phyloP scores from a whole-genome alignment of 2,329 filamentous ascomycete species.

The Gnomoniopsis sp. region DNA sequence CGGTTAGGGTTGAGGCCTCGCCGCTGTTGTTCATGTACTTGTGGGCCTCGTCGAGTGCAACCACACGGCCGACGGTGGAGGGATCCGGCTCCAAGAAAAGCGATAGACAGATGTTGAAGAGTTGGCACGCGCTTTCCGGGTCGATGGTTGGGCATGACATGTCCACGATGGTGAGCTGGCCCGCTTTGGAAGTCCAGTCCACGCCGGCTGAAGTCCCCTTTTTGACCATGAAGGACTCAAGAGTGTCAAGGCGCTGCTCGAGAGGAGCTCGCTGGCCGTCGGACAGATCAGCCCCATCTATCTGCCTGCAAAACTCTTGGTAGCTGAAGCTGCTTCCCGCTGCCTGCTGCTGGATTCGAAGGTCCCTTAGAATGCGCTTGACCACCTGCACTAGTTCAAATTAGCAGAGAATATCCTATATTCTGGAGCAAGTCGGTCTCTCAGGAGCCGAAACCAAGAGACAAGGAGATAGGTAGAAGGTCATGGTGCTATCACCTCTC shows the following conservation, averaged over 20 bases:
- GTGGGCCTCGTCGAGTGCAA: constrained; percentile 75
- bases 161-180: constrained; percentile 47
- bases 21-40: constrained; percentile 64
- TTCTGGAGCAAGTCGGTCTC: not conserved
- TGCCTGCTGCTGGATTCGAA: constrained; percentile 45
- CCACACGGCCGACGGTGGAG: constrained; percentile 48
- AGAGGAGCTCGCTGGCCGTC: constrained; percentile 52
- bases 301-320: constrained; percentile 36
- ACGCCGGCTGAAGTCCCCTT: no score
- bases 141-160: constrained; percentile 71
- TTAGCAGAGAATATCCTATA: no score
- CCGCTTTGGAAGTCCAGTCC: constrained; percentile 27
- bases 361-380: constrained; percentile 52
- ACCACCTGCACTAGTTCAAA: constrained; percentile 45
- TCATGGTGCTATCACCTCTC: no score
- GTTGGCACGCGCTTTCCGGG: constrained; percentile 60
- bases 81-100: constrained; percentile 63
- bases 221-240: constrained; percentile 60
- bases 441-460: not conserved
- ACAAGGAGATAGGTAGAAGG: not conserved
- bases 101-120: constrained; percentile 69
- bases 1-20: constrained; percentile 56
- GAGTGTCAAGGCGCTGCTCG: constrained; percentile 54
- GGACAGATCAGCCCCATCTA: constrained; percentile 37
- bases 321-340: constrained; percentile 44